phyloP scores from a whole-genome alignment of 2,329 filamentous ascomycete species.

The Trichoderma koningiopsis region DNA sequence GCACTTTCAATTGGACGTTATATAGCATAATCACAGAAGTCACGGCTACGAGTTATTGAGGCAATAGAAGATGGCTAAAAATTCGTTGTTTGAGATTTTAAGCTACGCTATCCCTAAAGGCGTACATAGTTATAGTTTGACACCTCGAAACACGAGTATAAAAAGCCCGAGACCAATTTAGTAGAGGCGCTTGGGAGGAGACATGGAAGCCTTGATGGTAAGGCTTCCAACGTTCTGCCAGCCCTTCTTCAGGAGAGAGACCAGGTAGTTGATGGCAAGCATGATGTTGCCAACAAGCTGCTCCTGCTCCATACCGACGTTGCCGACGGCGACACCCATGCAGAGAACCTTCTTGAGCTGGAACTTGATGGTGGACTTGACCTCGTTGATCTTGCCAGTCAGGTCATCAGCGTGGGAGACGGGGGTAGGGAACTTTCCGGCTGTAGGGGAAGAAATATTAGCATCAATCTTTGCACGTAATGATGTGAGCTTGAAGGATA shows the following conservation, averaged over 20 bases:
- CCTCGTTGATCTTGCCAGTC: conserved; percentile 92
- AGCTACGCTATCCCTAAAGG: conserved; percentile 14
- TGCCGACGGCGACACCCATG: conserved; percentile 98
- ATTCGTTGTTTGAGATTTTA: conserved; percentile 24
- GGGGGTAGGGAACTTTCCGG: conserved; percentile 99
- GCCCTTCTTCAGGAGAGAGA: conserved; percentile 99
- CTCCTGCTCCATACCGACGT: conserved; percentile 96
- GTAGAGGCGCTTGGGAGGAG: conserved; percentile 96
- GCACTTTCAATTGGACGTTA: not conserved
- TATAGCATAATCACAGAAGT: not conserved
- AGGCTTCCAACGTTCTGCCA: conserved; percentile 99
- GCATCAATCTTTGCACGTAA: not conserved
- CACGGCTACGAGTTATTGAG: not conserved
- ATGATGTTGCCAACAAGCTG: conserved; percentile 98
- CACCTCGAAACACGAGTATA: conserved; percentile 24
- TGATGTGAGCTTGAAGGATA: conserved; percentile 32
- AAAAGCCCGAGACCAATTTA: conserved; percentile 53
- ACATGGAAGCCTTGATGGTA: conserved; percentile 99
- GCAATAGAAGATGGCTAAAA: conserved; percentile 6
- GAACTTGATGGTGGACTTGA: conserved; percentile 99
- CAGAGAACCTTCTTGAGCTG: conserved; percentile 99
- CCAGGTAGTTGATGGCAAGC: conserved; percentile 99
- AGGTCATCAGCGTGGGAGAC: conserved; percentile 97
- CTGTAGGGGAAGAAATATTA: conserved; percentile 51
- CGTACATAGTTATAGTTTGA: conserved; percentile 8